Evolutionary conservation across 371 early-diverging fungal species (phyloP).

Genomic region (Zancudomyces culisetae): DNA sequence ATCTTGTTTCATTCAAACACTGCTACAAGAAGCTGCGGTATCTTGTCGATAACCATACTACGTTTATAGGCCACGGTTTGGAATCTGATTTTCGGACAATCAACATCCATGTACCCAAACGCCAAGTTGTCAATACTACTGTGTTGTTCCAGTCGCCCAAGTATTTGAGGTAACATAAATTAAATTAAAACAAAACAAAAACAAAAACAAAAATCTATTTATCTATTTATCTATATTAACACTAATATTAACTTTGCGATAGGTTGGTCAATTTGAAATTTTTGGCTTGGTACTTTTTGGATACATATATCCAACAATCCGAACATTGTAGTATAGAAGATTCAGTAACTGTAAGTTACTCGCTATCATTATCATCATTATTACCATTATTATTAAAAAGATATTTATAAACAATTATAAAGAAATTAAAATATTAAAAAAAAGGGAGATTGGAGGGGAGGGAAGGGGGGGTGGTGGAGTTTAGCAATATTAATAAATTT

Average conservation of each 20-base stretch:
- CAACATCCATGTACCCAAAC: no score
- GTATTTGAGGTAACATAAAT: no score
- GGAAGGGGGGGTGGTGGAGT: neutral
- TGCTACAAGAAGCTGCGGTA: slow-evolving; percentile 73
- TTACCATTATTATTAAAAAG: no score
- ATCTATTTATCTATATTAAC: no score
- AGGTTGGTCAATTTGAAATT: slow-evolving; percentile 41
- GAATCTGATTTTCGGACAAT: slow-evolving; percentile 84
- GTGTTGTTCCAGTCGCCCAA: no score
- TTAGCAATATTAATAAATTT: neutral
- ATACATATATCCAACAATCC: slow-evolving; percentile 61
- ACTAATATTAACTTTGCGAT: neutral
- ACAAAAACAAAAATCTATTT: no score
- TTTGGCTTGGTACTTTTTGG: slow-evolving; percentile 78
- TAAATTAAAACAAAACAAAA: no score
- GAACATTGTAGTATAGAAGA: slow-evolving; percentile 89
- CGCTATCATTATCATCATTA: no score
- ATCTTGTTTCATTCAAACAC: slow-evolving; percentile 67
- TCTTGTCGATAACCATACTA: slow-evolving; percentile 70
- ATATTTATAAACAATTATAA: no score
- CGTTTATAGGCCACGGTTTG: slow-evolving; percentile 85
- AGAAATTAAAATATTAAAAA: no score
- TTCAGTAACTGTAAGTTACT: slow-evolving; percentile 34
- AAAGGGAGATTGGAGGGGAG: no score
- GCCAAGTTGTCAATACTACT: no score